phyloP scores from a whole-genome alignment of 305 asterid species.

The Euphrasia arctica region DNA sequence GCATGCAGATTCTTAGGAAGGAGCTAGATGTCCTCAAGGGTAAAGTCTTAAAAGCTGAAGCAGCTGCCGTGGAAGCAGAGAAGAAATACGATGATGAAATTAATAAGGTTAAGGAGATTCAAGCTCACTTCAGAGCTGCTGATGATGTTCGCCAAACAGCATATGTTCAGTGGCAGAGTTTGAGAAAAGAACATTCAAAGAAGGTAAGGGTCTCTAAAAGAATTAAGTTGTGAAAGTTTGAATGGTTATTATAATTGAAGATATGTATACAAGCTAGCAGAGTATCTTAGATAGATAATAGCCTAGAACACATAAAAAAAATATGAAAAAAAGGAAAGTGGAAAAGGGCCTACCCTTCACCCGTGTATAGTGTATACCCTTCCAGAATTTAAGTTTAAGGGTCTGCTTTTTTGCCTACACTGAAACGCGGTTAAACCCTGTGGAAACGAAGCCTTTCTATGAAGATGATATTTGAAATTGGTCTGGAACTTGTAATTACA shows the following conservation, averaged over 20 bases:
- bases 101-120: slow-evolving; percentile 59
- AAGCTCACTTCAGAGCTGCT: slow-evolving; percentile 63
- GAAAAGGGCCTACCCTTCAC: not conserved
- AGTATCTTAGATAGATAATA: not conserved
- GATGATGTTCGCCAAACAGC: slow-evolving; percentile 79
- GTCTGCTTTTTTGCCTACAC: not conserved
- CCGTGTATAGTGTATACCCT: not conserved
- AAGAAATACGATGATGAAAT: slow-evolving; percentile 60
- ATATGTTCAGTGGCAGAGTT: slow-evolving; percentile 52
- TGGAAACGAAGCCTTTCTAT: not conserved
- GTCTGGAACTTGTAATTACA: not conserved
- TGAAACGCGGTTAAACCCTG: not conserved
- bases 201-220: slow-evolving; percentile 48
- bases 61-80: slow-evolving; percentile 46
- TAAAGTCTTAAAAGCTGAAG: slow-evolving; percentile 54
- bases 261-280: not conserved
- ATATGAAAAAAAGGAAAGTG: not conserved
- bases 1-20: slow-evolving; percentile 61
- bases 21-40: slow-evolving; percentile 71
- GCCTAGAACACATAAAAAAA: not conserved
- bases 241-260: not conserved
- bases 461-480: slow-evolving; percentile 1
- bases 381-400: not conserved
- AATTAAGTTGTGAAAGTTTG: not conserved
- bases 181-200: slow-evolving; percentile 54